Evolutionary conservation across 345 rosid genomes (phyloP), one percentile per base, ranked within the genome.

Genomic region (Sisymbrium altissimum): DNA sequence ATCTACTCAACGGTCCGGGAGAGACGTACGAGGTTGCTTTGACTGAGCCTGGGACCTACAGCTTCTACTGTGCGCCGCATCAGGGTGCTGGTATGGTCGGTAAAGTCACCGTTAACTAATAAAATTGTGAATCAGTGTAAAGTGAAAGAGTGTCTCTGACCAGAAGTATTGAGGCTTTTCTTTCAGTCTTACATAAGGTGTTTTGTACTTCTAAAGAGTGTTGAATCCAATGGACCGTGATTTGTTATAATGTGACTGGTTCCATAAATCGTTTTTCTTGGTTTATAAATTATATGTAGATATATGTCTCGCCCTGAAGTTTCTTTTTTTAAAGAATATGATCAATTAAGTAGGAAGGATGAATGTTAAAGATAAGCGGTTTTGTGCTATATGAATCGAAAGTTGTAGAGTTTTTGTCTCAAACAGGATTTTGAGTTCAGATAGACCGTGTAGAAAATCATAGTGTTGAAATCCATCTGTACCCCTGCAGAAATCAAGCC

Each of bases 31-130:
- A 72, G 58, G 92, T 95, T 62, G 83, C 88, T 68, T 80, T 95
- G 86, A 84, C 81, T 5, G 93, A 83, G 81, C 90, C 92, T 74
- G 99, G 99, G 0, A 69, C 73, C 2, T 95, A 95, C 85, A 48
- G 66, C 54, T 89, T 95, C 90, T 95, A 89, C 82, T 95, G 99
- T 64, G 15, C 89, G 29, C 99, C 99, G 3, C 99, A 95, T 84
- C 97, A 89, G 82, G 99, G 97, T 63, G 99, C 96, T 74, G 97
- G 99, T 75, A 95, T 95, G 99, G 85, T 72, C 4, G 99, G 99
- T 46, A 87, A 92, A 80, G 89, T 92, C 9, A 95, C 96, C 63
- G 96, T 95, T 64, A 89, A 91, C 56, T 95, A 76, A 55, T 55
- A n/a, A 58, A 81, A 39, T 50, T n/a, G n/a, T n/a, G n/a, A n/a